A percentile compares a stretch with the other conserved stretches of the same genome.
These are phyloP conservation scores for Ophiostoma quercus DNA, from an alignment of 2,329 filamentous ascomycete genomes.

Conservation along the genomic window DNA sequence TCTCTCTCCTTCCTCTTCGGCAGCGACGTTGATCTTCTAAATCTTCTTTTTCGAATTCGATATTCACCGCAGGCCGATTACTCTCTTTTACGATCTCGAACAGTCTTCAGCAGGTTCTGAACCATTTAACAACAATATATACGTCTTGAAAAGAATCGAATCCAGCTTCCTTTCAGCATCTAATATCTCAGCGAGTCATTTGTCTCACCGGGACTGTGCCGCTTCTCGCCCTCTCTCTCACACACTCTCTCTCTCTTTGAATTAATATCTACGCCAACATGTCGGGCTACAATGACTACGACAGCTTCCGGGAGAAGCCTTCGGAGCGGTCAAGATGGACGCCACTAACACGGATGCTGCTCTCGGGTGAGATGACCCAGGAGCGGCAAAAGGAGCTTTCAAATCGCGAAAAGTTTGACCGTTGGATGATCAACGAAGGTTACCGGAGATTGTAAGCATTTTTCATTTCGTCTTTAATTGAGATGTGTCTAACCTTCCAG, in stretches of 20 bases:
- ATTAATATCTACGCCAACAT: constrained; percentile 24
- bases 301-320: constrained; percentile 36
- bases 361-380: constrained; percentile 76
- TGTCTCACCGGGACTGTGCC: neutral
- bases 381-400: constrained; percentile 65
- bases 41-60: neutral
- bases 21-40: too few species aligned
- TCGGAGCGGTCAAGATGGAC: constrained; percentile 77
- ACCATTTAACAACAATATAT: constrained; percentile 29
- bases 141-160: neutral
- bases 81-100: constrained; percentile 15
- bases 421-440: constrained; percentile 87
- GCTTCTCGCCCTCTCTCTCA: neutral
- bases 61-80: constrained; percentile 25
- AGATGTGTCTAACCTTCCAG: constrained; percentile 37
- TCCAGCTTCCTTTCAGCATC: neutral
- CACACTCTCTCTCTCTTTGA: neutral
- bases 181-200: neutral
- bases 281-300: constrained; percentile 36
- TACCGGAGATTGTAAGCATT: constrained; percentile 69
- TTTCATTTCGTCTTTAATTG: neutral
- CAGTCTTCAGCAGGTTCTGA: constrained; percentile 53
- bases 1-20: neutral
- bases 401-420: constrained; percentile 66
- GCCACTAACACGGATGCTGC: constrained; percentile 72